Conservation (phyloP, 1,139 yeast species). For the Suhomyces wounanorum region DNA sequence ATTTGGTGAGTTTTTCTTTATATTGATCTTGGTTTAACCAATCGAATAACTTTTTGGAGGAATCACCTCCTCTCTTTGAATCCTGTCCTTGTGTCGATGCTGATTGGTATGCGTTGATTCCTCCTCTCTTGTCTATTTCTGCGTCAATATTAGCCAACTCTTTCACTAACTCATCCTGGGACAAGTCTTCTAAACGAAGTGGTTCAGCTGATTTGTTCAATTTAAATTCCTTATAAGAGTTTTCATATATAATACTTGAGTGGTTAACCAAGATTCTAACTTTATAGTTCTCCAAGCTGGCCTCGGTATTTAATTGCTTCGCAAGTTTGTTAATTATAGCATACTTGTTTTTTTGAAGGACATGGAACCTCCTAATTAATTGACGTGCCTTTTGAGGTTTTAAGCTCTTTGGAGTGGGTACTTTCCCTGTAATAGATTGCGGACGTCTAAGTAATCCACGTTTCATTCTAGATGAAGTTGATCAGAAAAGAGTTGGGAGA, state of each 20-base stretch:
- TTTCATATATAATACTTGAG: not conserved
- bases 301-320: constrained; percentile 12
- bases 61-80: constrained; percentile 80
- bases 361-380: constrained; percentile 68
- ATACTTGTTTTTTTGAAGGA: constrained; percentile 53
- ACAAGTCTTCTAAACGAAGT: constrained; percentile 24
- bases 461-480: constrained; percentile 1
- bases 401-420: constrained; percentile 33
- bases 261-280: not conserved
- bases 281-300: constrained; percentile 29
- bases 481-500: no score
- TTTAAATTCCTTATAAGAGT: constrained; percentile 10
- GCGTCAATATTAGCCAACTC: constrained; percentile 57
- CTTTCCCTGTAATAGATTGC: constrained; percentile 19
- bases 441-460: constrained; percentile 14
- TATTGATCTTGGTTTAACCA: constrained; percentile 52
- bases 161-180: constrained; percentile 20
- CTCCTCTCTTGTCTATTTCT: constrained; percentile 65
- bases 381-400: constrained; percentile 70
- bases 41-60: constrained; percentile 69
- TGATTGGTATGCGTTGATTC: constrained; percentile 72
- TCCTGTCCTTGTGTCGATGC: constrained; percentile 89
- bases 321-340: constrained; percentile 31
- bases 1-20: constrained; percentile 16
- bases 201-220: constrained; percentile 15